Percentiles rank a stretch among this genome's conserved stretches.
These are phyloP conservation scores for Colletotrichum simmondsii DNA, from an alignment of 2,329 filamentous ascomycete species.

Conservation along the genomic window DNA sequence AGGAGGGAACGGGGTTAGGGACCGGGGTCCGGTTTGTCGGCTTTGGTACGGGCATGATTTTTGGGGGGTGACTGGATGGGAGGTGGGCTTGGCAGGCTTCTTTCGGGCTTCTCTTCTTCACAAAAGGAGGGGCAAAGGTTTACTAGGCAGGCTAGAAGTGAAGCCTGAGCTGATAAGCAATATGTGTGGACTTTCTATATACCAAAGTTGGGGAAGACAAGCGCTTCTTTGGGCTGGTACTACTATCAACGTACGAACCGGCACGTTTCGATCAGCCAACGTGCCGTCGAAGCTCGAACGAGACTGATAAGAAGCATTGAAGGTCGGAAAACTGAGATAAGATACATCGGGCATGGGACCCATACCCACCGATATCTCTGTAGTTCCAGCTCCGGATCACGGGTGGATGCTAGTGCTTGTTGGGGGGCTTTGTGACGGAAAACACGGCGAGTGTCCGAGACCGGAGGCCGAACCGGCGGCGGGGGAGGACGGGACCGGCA, in stretches of 20 bases:
- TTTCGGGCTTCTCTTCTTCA: not conserved
- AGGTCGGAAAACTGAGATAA: not conserved
- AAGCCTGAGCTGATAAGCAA: not conserved
- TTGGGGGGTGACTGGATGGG: not conserved
- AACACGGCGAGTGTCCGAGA: constrained; percentile 16
- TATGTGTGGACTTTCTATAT: not conserved
- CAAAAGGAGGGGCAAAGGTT: not conserved
- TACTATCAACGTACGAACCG: not conserved
- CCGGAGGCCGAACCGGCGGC: constrained; percentile 18
- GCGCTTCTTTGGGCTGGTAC: not conserved
- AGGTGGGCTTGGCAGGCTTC: not conserved
- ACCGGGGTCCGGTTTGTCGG: constrained; percentile 35
- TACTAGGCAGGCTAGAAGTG: not conserved
- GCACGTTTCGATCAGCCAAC: not conserved
- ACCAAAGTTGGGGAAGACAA: not conserved
- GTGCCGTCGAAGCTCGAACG: not conserved
- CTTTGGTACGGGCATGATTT: not conserved
- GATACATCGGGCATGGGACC: not conserved
- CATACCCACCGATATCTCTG: not conserved
- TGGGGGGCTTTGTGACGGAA: not conserved
- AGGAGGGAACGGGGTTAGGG: constrained; percentile 43
- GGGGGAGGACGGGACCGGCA: constrained; percentile 20
- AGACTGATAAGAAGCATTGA: not conserved
- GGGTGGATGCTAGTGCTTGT: not conserved
- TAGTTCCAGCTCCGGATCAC: not conserved